A percentile compares a stretch with the other conserved stretches of the same genome.
These are phyloP conservation scores for Solioccasus polychromus DNA, from an alignment of 768 basidiomycete genomes.

Conservation along the genomic window DNA sequence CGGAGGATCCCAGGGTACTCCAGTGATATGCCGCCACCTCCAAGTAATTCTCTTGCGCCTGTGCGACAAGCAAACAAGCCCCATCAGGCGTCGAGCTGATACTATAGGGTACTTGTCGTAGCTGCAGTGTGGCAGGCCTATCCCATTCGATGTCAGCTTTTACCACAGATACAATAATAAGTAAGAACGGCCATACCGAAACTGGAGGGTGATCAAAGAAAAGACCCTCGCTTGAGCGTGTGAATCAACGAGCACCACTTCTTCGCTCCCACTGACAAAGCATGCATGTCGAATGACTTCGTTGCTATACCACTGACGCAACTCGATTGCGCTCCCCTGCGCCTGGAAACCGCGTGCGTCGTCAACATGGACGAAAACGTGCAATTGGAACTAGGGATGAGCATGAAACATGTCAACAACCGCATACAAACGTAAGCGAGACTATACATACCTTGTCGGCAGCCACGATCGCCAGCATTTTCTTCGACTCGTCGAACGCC, in stretches of 20 bases:
- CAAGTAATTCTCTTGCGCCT: constrained; percentile 13
- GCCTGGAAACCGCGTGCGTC: constrained; percentile 43
- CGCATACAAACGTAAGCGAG: neutral
- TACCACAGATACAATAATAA: neutral
- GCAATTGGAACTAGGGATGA: constrained; percentile 31
- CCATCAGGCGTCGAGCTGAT: constrained; percentile 52
- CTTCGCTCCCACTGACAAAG: constrained; percentile 51
- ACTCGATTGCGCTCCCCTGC: constrained; percentile 38
- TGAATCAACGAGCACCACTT: constrained; percentile 49
- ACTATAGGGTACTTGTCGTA: constrained; percentile 32
- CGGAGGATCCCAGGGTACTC: constrained; percentile 51
- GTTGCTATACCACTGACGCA: constrained; percentile 42
- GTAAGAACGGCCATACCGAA: constrained; percentile 36
- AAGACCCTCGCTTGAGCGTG: constrained; percentile 45
- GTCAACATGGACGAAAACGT: constrained; percentile 49
- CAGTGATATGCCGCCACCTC: constrained; percentile 48
- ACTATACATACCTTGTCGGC: constrained; percentile 35
- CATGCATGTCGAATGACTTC: constrained; percentile 35
- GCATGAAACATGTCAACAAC: neutral
- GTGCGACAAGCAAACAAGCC: constrained; percentile 44
- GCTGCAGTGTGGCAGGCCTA: constrained; percentile 46
- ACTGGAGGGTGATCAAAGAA: constrained; percentile 52
- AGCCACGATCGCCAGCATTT: constrained; percentile 45
- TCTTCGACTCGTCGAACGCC: constrained; percentile 51
- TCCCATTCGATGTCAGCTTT: neutral